Evolutionary conservation across 345 rosid genomes (phyloP).

Genomic region (Salix brachista): DNA sequence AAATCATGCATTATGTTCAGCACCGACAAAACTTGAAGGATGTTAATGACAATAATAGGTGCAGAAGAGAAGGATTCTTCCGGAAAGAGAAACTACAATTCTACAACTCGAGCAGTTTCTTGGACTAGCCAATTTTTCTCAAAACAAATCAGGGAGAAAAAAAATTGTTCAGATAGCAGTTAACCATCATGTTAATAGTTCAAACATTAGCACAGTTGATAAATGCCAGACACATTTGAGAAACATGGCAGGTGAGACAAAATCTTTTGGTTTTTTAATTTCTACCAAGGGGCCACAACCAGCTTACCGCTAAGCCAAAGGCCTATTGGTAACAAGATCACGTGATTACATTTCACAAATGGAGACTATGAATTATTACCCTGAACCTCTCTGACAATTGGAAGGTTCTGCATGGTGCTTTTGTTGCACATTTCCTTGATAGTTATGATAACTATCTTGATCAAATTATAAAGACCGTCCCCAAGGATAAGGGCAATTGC

Average conservation of each 20-base stretch:
- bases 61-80: background rate
- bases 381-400: slow-evolving; percentile 42
- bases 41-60: background rate
- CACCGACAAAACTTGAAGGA: background rate
- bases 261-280: no score
- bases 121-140: background rate
- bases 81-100: background rate
- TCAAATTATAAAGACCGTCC: slow-evolving; percentile 82
- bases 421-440: slow-evolving; percentile 52
- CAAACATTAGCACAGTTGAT: no score
- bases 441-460: slow-evolving; percentile 68
- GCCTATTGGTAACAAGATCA: background rate
- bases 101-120: background rate
- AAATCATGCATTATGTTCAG: background rate
- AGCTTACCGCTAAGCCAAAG: background rate
- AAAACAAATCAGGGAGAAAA: no score
- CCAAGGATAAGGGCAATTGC: slow-evolving; percentile 87
- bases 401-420: slow-evolving; percentile 51
- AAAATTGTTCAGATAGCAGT: no score
- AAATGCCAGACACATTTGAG: no score
- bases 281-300: no score
- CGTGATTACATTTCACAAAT: background rate
- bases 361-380: slow-evolving; percentile 41
- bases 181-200: no score
- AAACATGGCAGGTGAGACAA: no score